Conservation (phyloP, 306 rosid species). For the Carpinus fangiana region DNA sequence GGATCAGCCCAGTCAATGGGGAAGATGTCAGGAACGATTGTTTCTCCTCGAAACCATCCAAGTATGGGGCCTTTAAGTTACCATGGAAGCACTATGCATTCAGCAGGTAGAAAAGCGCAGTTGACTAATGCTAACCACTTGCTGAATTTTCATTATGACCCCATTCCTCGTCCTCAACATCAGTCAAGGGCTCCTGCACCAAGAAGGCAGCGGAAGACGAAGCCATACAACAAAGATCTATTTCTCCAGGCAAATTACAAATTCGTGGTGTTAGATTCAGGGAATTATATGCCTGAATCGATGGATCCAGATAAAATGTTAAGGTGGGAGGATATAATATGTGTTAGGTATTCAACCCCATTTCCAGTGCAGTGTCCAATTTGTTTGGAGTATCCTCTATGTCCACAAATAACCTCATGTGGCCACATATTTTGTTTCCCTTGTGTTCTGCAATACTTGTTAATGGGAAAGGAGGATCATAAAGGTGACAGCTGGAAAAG, state of each 20-base stretch:
- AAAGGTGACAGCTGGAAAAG: slow-evolving; percentile 93
- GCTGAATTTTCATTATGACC: slow-evolving; percentile 89
- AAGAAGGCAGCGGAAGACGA: slow-evolving; percentile 75
- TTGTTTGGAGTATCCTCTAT: slow-evolving; percentile 88
- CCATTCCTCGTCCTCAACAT: slow-evolving; percentile 78
- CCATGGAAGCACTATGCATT: slow-evolving; percentile 47
- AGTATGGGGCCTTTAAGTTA: slow-evolving; percentile 35
- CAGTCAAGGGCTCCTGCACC: slow-evolving; percentile 73
- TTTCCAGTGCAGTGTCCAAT: slow-evolving; percentile 83
- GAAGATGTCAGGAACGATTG: slow-evolving; percentile 33
- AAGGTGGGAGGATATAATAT: slow-evolving; percentile 91
- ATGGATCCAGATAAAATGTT: slow-evolving; percentile 96
- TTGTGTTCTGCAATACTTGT: slow-evolving; percentile 77
- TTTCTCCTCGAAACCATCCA: slow-evolving; percentile 50
- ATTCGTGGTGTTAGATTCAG: slow-evolving; percentile 81
- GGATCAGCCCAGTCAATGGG: slow-evolving; percentile 50
- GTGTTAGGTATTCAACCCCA: slow-evolving; percentile 77
- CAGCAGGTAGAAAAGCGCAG: slow-evolving; percentile 69
- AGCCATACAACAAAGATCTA: slow-evolving; percentile 82
- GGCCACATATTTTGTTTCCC: slow-evolving; percentile 97
- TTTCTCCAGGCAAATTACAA: slow-evolving; percentile 96
- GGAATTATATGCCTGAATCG: slow-evolving; percentile 55
- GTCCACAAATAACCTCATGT: slow-evolving; percentile 94
- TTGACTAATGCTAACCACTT: slow-evolving; percentile 75
- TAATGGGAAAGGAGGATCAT: slow-evolving; percentile 86